Conservation (phyloP, 1,139 yeast genomes). For the Pneumocystis jirovecii region DNA sequence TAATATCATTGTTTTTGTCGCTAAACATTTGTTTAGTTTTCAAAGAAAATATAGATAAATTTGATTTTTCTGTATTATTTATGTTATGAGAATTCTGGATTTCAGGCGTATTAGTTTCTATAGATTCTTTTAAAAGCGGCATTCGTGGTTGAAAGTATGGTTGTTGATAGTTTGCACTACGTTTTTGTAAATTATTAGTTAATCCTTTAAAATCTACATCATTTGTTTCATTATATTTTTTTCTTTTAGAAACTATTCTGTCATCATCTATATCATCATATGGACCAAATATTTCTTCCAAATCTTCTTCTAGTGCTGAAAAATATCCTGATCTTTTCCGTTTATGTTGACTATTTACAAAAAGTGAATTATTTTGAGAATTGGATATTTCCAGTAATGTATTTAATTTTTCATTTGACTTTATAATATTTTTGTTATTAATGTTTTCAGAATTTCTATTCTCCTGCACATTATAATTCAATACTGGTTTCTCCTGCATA, state of each 20-base stretch:
- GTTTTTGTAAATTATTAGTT: not conserved
- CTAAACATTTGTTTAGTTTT: not conserved
- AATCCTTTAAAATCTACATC: not conserved
- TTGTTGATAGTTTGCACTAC: not conserved
- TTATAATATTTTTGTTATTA: not conserved
- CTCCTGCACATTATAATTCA: not conserved
- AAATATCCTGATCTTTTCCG: conserved; percentile 11
- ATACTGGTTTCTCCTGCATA: not conserved
- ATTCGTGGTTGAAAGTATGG: not conserved
- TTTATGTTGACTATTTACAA: not conserved
- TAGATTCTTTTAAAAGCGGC: not conserved
- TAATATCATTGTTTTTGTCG: not conserved
- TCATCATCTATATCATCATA: conserved; percentile 7
- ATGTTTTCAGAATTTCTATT: not conserved
- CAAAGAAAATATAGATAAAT: not conserved
- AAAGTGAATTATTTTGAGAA: not conserved
- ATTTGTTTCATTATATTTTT: not conserved
- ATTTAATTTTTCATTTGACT: not conserved
- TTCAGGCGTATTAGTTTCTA: not conserved
- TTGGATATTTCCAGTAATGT: not conserved
- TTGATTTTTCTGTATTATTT: not conserved
- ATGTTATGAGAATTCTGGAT: not conserved
- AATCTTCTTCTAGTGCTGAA: conserved; percentile 12
- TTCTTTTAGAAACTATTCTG: not conserved
- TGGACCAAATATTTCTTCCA: conserved; percentile 12